These are phyloP conservation scores for Allantophomopsis cytisporea DNA, from an alignment of 2,329 filamentous ascomycete species.

Conservation along the genomic window DNA sequence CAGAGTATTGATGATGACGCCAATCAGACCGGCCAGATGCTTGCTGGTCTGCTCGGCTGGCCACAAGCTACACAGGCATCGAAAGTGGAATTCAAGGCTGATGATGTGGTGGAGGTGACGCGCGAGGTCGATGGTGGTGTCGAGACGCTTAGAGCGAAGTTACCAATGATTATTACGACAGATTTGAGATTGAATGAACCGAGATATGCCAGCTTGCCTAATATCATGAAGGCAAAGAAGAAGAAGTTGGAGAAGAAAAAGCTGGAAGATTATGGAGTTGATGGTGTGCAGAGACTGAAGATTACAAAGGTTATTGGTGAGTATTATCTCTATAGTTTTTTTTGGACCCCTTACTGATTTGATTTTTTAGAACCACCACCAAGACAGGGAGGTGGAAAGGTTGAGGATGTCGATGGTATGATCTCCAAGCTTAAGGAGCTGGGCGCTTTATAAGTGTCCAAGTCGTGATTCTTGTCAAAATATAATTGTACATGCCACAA, in stretches of 20 bases:
- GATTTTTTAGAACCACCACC: slow-evolving; percentile 58
- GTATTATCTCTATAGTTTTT: slow-evolving; percentile 17
- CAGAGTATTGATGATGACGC: slow-evolving; percentile 97
- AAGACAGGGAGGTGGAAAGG: slow-evolving; percentile 88
- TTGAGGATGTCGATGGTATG: slow-evolving; percentile 93
- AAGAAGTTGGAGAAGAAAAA: slow-evolving; percentile 93
- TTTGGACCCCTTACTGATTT: slow-evolving; percentile 3
- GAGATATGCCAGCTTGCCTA: slow-evolving; percentile 85
- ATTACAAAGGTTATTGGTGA: slow-evolving; percentile 75
- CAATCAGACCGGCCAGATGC: slow-evolving; percentile 94
- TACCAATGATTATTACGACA: slow-evolving; percentile 91
- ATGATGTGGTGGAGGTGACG: slow-evolving; percentile 61
- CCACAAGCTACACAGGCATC: slow-evolving; percentile 88
- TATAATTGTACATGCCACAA: no score
- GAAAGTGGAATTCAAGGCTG: slow-evolving; percentile 61
- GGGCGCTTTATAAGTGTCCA: slow-evolving; percentile 53
- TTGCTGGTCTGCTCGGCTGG: slow-evolving; percentile 85
- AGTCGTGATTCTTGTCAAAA: no score
- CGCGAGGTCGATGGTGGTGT: slow-evolving; percentile 92
- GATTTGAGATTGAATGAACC: slow-evolving; percentile 92
- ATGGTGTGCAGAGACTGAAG: slow-evolving; percentile 66
- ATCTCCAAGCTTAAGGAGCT: slow-evolving; percentile 91
- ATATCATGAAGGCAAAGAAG: slow-evolving; percentile 99
- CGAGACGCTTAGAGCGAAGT: slow-evolving; percentile 72
- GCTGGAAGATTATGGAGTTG: slow-evolving; percentile 67